A percentile compares a stretch with the other conserved stretches of the same genome.
phyloP scores from a whole-genome alignment of 2,329 filamentous ascomycete genomes.

The Colletotrichum australisinense region DNA sequence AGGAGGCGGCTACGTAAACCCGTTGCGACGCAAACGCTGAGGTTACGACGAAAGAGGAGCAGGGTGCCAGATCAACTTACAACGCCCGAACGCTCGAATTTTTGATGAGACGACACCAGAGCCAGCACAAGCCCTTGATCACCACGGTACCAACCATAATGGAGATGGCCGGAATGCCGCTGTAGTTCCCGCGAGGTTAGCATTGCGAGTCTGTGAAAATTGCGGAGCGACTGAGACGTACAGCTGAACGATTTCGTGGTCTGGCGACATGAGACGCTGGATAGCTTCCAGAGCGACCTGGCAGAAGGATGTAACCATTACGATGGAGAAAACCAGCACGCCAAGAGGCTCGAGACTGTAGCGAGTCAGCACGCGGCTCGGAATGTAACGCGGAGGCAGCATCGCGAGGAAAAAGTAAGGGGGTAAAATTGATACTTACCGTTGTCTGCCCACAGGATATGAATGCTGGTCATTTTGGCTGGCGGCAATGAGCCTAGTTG shows the following conservation, averaged over 20 bases:
- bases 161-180: conserved; percentile 74
- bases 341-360: conserved; percentile 79
- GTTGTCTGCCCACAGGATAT: conserved; percentile 81
- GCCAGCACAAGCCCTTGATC: conserved; percentile 85
- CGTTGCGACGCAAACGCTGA: conserved; percentile 9
- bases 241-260: conserved; percentile 79
- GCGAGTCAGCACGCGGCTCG: conserved; percentile 20
- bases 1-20: conserved; percentile 11
- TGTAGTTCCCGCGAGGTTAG: conserved; percentile 33
- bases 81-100: conserved; percentile 89
- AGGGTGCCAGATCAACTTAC: conserved; percentile 47
- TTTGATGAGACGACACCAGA: conserved; percentile 88
- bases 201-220: conserved; percentile 24
- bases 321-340: conserved; percentile 83
- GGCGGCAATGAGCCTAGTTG: conserved; percentile 74
- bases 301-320: conserved; percentile 88
- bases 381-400: conserved; percentile 12
- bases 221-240: conserved; percentile 39
- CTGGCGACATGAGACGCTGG: conserved; percentile 67
- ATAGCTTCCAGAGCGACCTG: conserved; percentile 81
- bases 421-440: conserved; percentile 45
- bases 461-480: conserved; percentile 78
- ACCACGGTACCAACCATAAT: conserved; percentile 87
- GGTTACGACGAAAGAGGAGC: conserved; percentile 17
- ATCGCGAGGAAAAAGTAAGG: not conserved